Percentiles rank a stretch among this genome's conserved stretches.
These are phyloP conservation scores for Monilinia vaccinii-corymbosi DNA, from an alignment of 2,329 filamentous ascomycete genomes.

Conservation along the genomic window DNA sequence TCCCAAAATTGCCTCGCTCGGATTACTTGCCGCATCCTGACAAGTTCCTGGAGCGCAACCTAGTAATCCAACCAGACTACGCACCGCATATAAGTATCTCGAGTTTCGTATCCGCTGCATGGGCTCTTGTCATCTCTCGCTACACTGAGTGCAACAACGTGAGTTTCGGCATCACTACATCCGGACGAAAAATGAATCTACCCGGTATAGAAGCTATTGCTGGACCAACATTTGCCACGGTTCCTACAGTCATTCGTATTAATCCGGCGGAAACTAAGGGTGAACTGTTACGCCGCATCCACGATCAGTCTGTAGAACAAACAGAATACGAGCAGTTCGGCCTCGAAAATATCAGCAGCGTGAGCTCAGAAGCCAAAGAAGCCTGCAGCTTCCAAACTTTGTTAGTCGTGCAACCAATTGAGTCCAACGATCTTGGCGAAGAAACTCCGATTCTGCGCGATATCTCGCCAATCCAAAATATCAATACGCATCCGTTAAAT, in stretches of 20 bases:
- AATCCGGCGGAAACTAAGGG: conserved; percentile 27
- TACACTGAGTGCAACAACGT: conserved; percentile 33
- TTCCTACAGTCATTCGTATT: conserved; percentile 28
- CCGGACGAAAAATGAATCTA: conserved; percentile 34
- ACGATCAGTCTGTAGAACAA: conserved; percentile 37
- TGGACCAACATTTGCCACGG: conserved; percentile 36
- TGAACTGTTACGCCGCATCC: conserved; percentile 37
- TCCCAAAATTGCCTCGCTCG: conserved; percentile 32
- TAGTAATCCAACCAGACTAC: not conserved
- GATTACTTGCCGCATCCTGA: not conserved
- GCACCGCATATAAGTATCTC: conserved; percentile 8
- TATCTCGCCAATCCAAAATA: not conserved
- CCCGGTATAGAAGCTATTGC: conserved; percentile 34
- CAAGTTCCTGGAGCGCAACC: not conserved
- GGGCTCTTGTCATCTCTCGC: conserved; percentile 34
- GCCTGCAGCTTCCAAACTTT: conserved; percentile 15
- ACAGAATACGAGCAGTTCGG: conserved; percentile 29
- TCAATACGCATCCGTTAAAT: not conserved
- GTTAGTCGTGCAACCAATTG: conserved; percentile 14
- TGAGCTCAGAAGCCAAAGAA: not conserved
- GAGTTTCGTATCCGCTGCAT: conserved; percentile 27
- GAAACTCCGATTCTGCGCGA: not conserved
- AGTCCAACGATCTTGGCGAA: not conserved
- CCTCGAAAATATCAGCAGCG: conserved; percentile 8
- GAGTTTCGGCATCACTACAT: conserved; percentile 36